phyloP scores from a whole-genome alignment of 345 rosid genomes.

The Passiflora organensis region DNA sequence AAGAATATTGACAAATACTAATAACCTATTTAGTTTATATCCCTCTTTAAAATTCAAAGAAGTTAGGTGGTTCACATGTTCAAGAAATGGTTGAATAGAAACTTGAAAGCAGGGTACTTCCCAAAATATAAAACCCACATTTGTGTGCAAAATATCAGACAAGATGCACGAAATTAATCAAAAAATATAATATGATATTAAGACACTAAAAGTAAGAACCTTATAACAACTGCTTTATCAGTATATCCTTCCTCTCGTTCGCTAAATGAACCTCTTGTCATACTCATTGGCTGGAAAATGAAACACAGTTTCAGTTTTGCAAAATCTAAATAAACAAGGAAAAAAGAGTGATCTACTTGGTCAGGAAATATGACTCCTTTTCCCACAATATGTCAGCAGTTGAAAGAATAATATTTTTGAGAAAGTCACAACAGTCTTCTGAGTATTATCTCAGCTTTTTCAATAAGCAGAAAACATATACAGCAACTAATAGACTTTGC shows the following conservation, averaged over 20 bases:
- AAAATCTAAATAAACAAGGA: slow-evolving; percentile 10
- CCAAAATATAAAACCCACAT: not conserved
- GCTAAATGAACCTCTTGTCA: slow-evolving; percentile 72
- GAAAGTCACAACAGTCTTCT: not conserved
- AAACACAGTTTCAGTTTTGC: slow-evolving; percentile 24
- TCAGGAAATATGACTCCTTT: not conserved
- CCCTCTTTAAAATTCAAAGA: too few relatives aligned
- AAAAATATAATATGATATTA: too few relatives aligned
- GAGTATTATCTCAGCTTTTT: not conserved
- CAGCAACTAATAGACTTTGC: not conserved
- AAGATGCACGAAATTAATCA: slow-evolving; percentile 3
- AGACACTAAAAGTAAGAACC: slow-evolving; percentile 32
- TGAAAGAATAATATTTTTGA: not conserved
- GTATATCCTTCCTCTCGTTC: slow-evolving; percentile 81
- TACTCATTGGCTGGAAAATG: slow-evolving; percentile 78
- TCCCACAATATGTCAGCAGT: not conserved
- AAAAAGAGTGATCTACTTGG: not conserved
- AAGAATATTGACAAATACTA: too few relatives aligned
- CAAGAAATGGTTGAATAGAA: not conserved
- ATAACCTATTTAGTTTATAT: too few relatives aligned
- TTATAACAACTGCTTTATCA: slow-evolving; percentile 77
- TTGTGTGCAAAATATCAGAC: not conserved
- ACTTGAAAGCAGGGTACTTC: not conserved
- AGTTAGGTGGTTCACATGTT: not conserved
- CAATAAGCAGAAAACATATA: not conserved